phyloP scores from a whole-genome alignment of 306 rosid species.

The Citrullus amarus region DNA sequence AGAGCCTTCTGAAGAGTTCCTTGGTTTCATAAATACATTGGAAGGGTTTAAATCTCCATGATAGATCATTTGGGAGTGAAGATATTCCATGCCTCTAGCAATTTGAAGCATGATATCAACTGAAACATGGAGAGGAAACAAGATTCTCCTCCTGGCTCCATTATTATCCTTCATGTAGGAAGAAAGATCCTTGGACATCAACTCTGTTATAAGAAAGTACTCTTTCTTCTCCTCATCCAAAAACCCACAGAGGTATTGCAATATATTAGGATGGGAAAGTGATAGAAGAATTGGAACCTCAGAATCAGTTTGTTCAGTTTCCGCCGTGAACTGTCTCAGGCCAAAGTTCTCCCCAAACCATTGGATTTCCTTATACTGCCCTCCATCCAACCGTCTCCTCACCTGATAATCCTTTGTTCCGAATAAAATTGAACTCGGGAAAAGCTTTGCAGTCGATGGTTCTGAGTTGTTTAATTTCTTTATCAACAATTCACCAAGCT shows the following conservation, averaged over 20 bases:
- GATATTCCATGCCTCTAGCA: conserved; percentile 77
- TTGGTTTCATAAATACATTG: conserved; percentile 40
- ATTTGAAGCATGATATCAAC: conserved; percentile 95
- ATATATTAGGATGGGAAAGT: conserved; percentile 66
- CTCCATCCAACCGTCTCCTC: conserved; percentile 58
- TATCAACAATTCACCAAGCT: conserved; percentile 36
- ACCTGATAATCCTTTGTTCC: conserved; percentile 54
- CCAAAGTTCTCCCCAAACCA: conserved; percentile 89
- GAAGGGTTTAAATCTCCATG: conserved; percentile 78
- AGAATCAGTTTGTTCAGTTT: conserved; percentile 21
- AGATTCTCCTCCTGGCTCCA: conserved; percentile 58
- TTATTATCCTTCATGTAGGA: conserved; percentile 62
- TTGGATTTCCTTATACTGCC: conserved; percentile 61
- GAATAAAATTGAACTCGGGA: conserved; percentile 37
- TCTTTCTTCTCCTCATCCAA: conserved; percentile 62
- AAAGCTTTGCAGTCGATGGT: conserved; percentile 14
- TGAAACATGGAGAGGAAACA: conserved; percentile 58
- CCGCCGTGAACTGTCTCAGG: conserved; percentile 48
- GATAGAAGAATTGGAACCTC: conserved; percentile 46
- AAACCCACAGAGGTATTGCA: conserved; percentile 64
- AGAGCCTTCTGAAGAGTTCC: conserved; percentile 60
- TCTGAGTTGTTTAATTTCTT: conserved; percentile 38
- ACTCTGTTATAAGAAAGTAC: conserved; percentile 61
- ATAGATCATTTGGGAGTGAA: conserved; percentile 53
- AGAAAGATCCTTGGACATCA: conserved; percentile 56